Evolutionary conservation across 768 basidiomycete species (phyloP).

Genomic region (Leccinellum albellum): DNA sequence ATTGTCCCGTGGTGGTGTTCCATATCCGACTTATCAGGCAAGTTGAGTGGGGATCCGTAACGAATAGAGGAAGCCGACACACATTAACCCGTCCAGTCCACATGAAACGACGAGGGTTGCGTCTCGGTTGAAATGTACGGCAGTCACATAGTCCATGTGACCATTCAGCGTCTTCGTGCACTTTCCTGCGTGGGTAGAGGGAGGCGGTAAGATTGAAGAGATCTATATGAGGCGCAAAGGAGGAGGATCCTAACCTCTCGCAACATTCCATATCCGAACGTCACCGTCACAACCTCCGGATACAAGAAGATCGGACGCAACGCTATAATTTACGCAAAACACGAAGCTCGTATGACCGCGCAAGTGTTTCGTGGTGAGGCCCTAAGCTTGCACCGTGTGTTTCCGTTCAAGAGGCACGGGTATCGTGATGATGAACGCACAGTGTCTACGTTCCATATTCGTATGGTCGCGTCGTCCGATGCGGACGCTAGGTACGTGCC

Average conservation of each 20-base stretch:
- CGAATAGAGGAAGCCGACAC: constrained; percentile 27
- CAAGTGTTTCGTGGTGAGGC: constrained; percentile 64
- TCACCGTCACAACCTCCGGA: constrained; percentile 93
- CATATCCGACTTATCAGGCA: constrained; percentile 77
- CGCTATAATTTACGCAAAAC: constrained; percentile 90
- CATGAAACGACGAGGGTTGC: constrained; percentile 90
- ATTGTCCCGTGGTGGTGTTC: constrained; percentile 90
- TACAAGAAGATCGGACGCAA: constrained; percentile 81
- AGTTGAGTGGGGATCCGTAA: not conserved
- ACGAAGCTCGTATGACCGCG: constrained; percentile 85
- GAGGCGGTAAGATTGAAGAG: not conserved
- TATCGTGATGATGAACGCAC: constrained; percentile 40
- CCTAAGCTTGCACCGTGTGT: constrained; percentile 38
- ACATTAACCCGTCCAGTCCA: constrained; percentile 93
- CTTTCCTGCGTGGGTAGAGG: constrained; percentile 48
- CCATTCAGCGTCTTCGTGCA: constrained; percentile 85
- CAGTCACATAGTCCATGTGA: constrained; percentile 92
- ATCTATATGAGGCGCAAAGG: not conserved
- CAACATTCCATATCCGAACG: constrained; percentile 88
- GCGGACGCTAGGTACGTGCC: constrained; percentile 82
- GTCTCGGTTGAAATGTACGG: constrained; percentile 91
- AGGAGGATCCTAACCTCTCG: constrained; percentile 51
- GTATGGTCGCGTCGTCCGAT: constrained; percentile 86
- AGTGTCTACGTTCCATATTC: constrained; percentile 84
- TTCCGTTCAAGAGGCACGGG: not conserved